Conservation (phyloP, 257 asterid species). For the Solanum paucissectum region DNA sequence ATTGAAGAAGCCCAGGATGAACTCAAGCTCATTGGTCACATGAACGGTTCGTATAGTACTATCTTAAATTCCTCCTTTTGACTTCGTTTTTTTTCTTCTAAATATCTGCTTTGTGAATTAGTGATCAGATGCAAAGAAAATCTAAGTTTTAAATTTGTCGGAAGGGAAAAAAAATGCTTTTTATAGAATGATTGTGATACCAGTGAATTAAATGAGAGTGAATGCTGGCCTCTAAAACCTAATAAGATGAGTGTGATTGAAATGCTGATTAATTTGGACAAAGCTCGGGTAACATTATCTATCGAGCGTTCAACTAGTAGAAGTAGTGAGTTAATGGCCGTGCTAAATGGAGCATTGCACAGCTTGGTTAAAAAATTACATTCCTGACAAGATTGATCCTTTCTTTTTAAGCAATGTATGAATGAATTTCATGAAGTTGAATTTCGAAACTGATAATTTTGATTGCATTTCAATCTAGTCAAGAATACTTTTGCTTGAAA, state of each 20-base stretch:
- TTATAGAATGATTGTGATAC: not conserved
- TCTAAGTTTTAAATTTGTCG: not conserved
- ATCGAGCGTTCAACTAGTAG: not conserved
- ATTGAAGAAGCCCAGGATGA: constrained; percentile 92
- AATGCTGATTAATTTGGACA: not conserved
- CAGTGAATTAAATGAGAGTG: not conserved
- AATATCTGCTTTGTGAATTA: not conserved
- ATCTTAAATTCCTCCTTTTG: not conserved
- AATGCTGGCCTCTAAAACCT: not conserved
- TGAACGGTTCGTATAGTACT: constrained; percentile 36
- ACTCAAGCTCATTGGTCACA: constrained; percentile 75
- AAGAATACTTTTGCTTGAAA: too few relatives aligned
- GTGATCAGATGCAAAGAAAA: not conserved
- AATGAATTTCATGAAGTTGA: not conserved
- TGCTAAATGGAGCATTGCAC: not conserved
- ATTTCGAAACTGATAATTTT: not conserved
- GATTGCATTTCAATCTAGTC: too few relatives aligned
- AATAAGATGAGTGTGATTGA: not conserved
- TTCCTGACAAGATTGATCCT: not conserved
- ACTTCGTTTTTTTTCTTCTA: not conserved
- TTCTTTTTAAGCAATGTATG: not conserved
- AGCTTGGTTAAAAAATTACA: not conserved
- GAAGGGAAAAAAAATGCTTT: not conserved
- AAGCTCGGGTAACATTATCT: not conserved
- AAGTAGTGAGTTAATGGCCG: not conserved